A percentile compares a stretch with the other conserved stretches of the same genome.
Conservation (phyloP, 2,329 filamentous ascomycete genomes). For the Hypoxylon rubiginosum region DNA sequence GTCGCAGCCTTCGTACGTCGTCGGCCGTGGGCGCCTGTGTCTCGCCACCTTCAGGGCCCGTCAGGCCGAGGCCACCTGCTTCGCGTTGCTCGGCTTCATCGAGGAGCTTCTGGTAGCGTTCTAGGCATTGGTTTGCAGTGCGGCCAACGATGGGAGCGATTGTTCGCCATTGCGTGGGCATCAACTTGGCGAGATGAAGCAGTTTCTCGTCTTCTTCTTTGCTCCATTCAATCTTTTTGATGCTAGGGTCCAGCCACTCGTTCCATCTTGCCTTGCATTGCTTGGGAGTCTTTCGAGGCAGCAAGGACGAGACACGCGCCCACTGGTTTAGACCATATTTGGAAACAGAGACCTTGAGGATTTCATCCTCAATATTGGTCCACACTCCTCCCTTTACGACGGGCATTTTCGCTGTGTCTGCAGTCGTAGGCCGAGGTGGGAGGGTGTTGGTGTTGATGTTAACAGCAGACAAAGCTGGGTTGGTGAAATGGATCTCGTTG, state of each 20-base stretch:
- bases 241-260: conserved; percentile 98
- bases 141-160: conserved; percentile 97
- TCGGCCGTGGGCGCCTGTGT: conserved; percentile 90
- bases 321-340: conserved; percentile 98
- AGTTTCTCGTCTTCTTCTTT: conserved; percentile 99
- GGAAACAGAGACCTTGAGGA: conserved; percentile 93
- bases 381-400: conserved; percentile 82
- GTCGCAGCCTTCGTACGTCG: conserved; percentile 87
- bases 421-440: conserved; percentile 1
- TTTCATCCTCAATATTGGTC: conserved; percentile 90
- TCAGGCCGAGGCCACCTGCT: conserved; percentile 82
- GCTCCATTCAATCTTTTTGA: conserved; percentile 99
- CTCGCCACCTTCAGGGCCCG: conserved; percentile 88
- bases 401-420: conserved; percentile 65
- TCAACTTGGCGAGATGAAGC: conserved; percentile 94
- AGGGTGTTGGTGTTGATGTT: conserved; percentile 13
- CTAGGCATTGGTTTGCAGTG: conserved; percentile 96
- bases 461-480: conserved; percentile 4
- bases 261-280: conserved; percentile 99
- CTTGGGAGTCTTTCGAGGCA: conserved; percentile 97
- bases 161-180: conserved; percentile 99
- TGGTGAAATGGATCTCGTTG: conserved; percentile 13
- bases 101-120: conserved; percentile 95
- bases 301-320: conserved; percentile 96
- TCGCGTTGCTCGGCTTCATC: conserved; percentile 96